Base-by-base conservation (phyloP, 345 rosid genomes). In the Murraya paniculata region DNA sequence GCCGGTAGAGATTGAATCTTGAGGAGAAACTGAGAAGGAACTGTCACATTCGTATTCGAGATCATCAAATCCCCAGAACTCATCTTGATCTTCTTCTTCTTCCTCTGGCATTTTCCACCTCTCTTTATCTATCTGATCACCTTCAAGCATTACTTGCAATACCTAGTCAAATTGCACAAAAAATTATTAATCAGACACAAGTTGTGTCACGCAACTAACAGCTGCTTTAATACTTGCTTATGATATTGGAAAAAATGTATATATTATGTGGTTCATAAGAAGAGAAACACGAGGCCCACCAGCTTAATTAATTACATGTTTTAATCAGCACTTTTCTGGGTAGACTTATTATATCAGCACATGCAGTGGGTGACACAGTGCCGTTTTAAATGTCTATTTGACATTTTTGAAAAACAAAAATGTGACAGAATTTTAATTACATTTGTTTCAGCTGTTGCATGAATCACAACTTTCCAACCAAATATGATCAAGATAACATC, bases 1-100 rank as follows among this genome's bases (percentile, higher is more conserved):
- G 71, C 59, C 75, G 5, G 84, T 88, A 0, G 98, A 90, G 73
- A 88, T 81, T 7, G 95, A 93, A 75, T 91, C 84, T 60, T 84
- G 89, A 9, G 89, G 95, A 59, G 98, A 91, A 74, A 78, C 50
- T 10, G 94, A 89, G 85, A 81, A 85, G 64, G 93, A 89, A 66
- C 72, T 81, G 79, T 86, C 86, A 78, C 72, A 87, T 60, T 92
- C 93, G 73, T 86, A 84, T 77, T 92, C 99, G 31, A 96, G 86
- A 82, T 96, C 99, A 86, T 94, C 97, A 77, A 89, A 94, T 11
- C 97, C 97, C 97, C 94, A 94, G 74, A 94, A 87, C 64, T 92
- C 94, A 82, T 89, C 92, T 22, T 88, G 88, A 45, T 87, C 90
- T 80, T 93, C 91, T 76, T 88, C 91, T 72, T 88, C 98, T 68